Percentiles rank a stretch among this genome's conserved stretches.
Conservation (phyloP, 352 stramenopile species). For the Globisporangium takayamanum region DNA sequence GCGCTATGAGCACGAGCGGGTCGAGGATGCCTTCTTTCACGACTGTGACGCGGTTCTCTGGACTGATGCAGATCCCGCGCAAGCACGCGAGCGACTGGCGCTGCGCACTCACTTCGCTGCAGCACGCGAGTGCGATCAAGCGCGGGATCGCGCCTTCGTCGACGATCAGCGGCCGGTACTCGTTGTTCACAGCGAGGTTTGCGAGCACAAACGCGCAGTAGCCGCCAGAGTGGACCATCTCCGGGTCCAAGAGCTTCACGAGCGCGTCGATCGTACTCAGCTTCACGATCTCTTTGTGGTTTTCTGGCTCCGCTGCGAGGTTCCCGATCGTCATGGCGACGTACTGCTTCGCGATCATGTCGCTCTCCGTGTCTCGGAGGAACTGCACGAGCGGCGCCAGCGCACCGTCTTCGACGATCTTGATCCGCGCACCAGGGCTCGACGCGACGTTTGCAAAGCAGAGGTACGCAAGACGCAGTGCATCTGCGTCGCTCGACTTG, state of each 20-base stretch:
- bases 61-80: slow-evolving; percentile 90
- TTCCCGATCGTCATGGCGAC: slow-evolving; percentile 95
- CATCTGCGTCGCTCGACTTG: slow-evolving; percentile 90
- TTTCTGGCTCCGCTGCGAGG: slow-evolving; percentile 90
- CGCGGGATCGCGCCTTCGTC: slow-evolving; percentile 91
- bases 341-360: slow-evolving; percentile 94
- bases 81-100: slow-evolving; percentile 90
- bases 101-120: slow-evolving; percentile 90
- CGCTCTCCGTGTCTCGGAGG: slow-evolving; percentile 78
- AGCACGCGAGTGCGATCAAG: slow-evolving; percentile 93
- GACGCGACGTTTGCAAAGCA: slow-evolving; percentile 95
- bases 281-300: slow-evolving; percentile 94
- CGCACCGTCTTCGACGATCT: slow-evolving; percentile 93
- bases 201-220: slow-evolving; percentile 93
- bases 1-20: slow-evolving; percentile 93
- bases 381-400: slow-evolving; percentile 88
- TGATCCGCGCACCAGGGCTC: slow-evolving; percentile 72
- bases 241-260: slow-evolving; percentile 89
- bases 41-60: slow-evolving; percentile 82
- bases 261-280: slow-evolving; percentile 84
- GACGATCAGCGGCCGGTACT: slow-evolving; percentile 90
- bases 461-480: slow-evolving; percentile 90
- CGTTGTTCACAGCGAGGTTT: slow-evolving; percentile 93
- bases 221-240: slow-evolving; percentile 73
- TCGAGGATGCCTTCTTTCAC: slow-evolving; percentile 94